phyloP scores from a whole-genome alignment of 345 rosid genomes.

The Cardiospermum halicacabum region DNA sequence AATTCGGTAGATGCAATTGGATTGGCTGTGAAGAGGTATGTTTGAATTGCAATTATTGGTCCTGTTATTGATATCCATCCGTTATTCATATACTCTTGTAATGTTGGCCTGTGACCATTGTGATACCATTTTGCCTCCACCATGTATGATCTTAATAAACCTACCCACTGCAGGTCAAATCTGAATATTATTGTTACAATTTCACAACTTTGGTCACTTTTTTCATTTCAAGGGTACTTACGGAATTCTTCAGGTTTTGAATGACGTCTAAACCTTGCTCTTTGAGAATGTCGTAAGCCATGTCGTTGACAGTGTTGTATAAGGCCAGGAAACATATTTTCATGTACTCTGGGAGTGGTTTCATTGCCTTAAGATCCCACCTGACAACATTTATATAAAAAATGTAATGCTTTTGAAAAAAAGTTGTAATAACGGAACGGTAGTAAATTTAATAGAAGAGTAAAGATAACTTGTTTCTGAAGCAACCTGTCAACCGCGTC shows the following conservation, averaged over 20 bases:
- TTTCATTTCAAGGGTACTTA: too few species aligned
- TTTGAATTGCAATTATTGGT: neutral
- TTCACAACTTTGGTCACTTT: neutral
- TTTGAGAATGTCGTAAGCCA: constrained; percentile 26
- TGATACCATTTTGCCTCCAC: constrained; percentile 26
- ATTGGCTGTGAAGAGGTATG: neutral
- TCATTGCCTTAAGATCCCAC: constrained; percentile 31
- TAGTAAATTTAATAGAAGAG: too few species aligned
- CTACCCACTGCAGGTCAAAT: constrained; percentile 23
- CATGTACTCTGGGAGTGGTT: constrained; percentile 33
- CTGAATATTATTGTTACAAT: neutral
- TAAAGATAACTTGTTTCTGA: too few species aligned
- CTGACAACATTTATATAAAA: constrained; percentile 7
- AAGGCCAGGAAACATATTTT: constrained; percentile 38
- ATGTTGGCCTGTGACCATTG: neutral
- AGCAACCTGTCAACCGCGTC: neutral
- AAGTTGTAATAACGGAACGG: too few species aligned
- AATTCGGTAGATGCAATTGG: neutral
- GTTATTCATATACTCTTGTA: constrained; percentile 23
- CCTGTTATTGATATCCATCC: constrained; percentile 8
- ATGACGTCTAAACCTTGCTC: constrained; percentile 34
- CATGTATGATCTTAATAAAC: constrained; percentile 11
- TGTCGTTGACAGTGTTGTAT: constrained; percentile 26
- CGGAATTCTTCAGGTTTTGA: constrained; percentile 29
- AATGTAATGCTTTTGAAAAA: too few species aligned